A percentile compares a stretch with the other conserved stretches of the same genome.
These are phyloP conservation scores for Dactylellina haptotyla DNA, from an alignment of 2,329 filamentous ascomycete genomes.

Conservation along the genomic window DNA sequence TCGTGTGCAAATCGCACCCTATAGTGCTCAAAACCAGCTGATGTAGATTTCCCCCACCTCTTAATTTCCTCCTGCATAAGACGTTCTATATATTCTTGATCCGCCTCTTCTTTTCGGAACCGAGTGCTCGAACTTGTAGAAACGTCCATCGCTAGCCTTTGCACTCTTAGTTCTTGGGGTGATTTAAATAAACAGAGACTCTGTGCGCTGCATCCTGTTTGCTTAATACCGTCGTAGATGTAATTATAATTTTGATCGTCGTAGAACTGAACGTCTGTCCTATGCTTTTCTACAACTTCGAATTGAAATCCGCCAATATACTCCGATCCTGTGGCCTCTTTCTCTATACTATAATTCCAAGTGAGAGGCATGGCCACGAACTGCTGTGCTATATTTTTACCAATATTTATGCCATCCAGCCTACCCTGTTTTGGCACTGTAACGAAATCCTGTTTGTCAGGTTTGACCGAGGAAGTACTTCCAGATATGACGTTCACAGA, in stretches of 20 bases:
- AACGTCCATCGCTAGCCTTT: background rate
- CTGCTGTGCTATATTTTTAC: background rate
- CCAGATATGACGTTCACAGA: conserved; percentile 8
- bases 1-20: background rate
- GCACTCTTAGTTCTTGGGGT: background rate
- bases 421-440: background rate
- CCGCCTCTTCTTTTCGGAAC: no score
- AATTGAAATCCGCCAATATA: conserved; percentile 17
- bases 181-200: background rate
- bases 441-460: conserved; percentile 4
- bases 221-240: background rate
- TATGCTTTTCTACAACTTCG: background rate
- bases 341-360: conserved; percentile 9
- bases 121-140: no score
- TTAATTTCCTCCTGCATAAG: no score
- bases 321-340: background rate
- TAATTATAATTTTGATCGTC: background rate
- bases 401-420: conserved; percentile 3
- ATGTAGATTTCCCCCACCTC: background rate
- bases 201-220: background rate
- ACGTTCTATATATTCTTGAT: no score
- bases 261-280: background rate
- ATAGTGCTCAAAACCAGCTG: background rate
- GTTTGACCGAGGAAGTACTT: background rate
- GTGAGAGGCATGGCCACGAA: conserved; percentile 14